A percentile compares a stretch with the other conserved stretches of the same genome.
Evolutionary conservation across 352 stramenopile genomes (phyloP).

Genomic region (Pythium aristosporum): DNA sequence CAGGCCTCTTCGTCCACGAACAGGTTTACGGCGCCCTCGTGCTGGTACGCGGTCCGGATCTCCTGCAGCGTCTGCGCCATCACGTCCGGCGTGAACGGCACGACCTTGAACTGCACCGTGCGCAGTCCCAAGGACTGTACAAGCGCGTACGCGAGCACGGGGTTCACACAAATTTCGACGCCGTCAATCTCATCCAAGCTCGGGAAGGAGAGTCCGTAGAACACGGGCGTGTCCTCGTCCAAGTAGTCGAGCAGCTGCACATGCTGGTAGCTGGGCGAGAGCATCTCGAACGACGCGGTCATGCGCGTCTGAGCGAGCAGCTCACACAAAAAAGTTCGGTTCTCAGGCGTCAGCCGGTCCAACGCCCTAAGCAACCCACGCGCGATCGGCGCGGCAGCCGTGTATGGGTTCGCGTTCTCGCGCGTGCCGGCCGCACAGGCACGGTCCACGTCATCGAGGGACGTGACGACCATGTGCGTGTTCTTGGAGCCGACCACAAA

Average conservation of each 20-base stretch:
- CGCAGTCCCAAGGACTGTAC: conserved; percentile 51
- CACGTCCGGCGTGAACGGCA: conserved; percentile 35
- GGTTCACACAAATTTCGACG: conserved; percentile 76
- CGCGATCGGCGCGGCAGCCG: conserved; percentile 51
- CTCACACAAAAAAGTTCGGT: conserved; percentile 57
- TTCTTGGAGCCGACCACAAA: conserved; percentile 84
- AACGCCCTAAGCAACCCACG: conserved; percentile 47
- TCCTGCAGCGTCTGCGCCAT: conserved; percentile 38
- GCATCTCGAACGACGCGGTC: conserved; percentile 78
- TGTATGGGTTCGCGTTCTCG: conserved; percentile 43
- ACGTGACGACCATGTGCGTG: conserved; percentile 61
- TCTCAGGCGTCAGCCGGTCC: conserved; percentile 29
- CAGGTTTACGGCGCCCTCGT: conserved; percentile 73
- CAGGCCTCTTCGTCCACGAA: conserved; percentile 55
- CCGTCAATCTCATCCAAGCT: conserved; percentile 34
- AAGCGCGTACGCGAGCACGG: conserved; percentile 64
- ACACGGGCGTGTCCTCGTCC: conserved; percentile 67
- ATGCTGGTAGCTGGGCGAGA: conserved; percentile 73
- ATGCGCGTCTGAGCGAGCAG: conserved; percentile 75
- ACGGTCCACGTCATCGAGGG: conserved; percentile 46
- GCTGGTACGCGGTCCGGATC: conserved; percentile 55
- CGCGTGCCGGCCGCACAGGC: conserved; percentile 25
- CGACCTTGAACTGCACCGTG: conserved; percentile 60
- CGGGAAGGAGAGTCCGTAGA: conserved; percentile 74
- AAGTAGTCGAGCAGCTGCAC: conserved; percentile 75